Base-by-base conservation (phyloP, 192 early-diverging fungal genomes). In the Haplosporangium gracile region DNA sequence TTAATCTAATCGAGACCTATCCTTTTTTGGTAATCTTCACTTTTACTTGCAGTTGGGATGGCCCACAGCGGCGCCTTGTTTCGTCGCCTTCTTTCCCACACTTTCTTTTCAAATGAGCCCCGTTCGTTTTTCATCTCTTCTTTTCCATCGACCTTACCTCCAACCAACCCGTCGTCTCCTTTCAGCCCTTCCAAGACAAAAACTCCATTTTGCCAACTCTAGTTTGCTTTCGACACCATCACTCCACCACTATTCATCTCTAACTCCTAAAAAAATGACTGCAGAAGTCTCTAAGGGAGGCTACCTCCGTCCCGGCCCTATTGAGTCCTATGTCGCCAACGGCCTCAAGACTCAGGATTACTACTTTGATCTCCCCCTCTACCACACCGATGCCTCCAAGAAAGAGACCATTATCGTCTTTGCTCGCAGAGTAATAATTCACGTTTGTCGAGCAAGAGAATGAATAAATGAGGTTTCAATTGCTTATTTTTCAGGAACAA, bases 301-400 rank as follows among this genome's bases (percentile, higher is more conserved):
- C 1, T 86, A 81, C 51, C 79, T 86, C 32, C 84, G 79, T n/a
- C 79, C 84, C 4, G 84, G 84, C 13, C 84, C 79, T n/a, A 40
- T 86, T 42, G 84, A 86, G 72, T 71, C 65, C 63, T 86, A 78
- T 74, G 45, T 78, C 42, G 77, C 84, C 20, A 77, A 81, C 70
- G 84, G 84, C 6, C 84, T 86, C 65, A 81, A 77, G 74, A 69
- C 84, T n/a, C 55, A 74, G n/a, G 84, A 86, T 53, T 86, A 86
- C 72, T 86, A 86, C 76, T 86, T 86, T 42, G 79, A 86, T 51
- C 63, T 86, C 29, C 84, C 84, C 38, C 75, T 86, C 45, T 53
- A 75, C 22, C 79, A 86, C 79, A 75, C 79, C 39, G 72, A 81
- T 65, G 2, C 60, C 26, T 49, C 79, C 38, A 65, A 76, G 72